Conservation (phyloP, 176 grass and related monocot genomes). For the Musa itinerans region DNA sequence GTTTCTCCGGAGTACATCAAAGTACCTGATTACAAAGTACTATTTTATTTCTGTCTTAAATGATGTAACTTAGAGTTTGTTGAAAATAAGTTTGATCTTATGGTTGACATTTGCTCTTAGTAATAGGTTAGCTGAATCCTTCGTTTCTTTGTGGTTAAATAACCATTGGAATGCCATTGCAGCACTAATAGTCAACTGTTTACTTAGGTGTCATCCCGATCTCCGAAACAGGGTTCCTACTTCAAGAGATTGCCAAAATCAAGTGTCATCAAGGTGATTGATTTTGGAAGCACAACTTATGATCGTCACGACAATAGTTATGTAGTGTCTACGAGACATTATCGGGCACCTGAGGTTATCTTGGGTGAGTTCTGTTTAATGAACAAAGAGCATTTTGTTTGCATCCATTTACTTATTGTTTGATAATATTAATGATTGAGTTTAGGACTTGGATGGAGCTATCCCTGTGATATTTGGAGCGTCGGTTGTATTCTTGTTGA, state of each 20-base stretch:
- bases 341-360: conserved; percentile 91
- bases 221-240: conserved; percentile 59
- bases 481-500: conserved; percentile 88
- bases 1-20: conserved; percentile 91
- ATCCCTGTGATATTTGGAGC: conserved; percentile 95
- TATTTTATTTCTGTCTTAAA: conserved; percentile 24
- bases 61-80: background rate
- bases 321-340: conserved; percentile 86
- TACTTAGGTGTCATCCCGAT: conserved; percentile 48
- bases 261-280: conserved; percentile 90
- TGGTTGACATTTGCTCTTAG: background rate
- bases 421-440: conserved; percentile 17
- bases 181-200: conserved; percentile 9
- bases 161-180: background rate
- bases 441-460: conserved; percentile 92
- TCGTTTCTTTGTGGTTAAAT: no score
- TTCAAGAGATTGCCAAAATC: conserved; percentile 76
- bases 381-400: background rate
- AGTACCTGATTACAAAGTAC: conserved; percentile 99
- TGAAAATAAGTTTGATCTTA: background rate
- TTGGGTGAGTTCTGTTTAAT: conserved; percentile 38
- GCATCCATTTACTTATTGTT: conserved; percentile 6
- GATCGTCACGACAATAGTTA: conserved; percentile 63
- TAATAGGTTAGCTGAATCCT: no score
- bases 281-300: conserved; percentile 95